Evolutionary conservation across 2,329 filamentous ascomycete genomes (phyloP), one percentile per base, ranked within the genome.

Genomic region (Colletotrichum sp.): DNA sequence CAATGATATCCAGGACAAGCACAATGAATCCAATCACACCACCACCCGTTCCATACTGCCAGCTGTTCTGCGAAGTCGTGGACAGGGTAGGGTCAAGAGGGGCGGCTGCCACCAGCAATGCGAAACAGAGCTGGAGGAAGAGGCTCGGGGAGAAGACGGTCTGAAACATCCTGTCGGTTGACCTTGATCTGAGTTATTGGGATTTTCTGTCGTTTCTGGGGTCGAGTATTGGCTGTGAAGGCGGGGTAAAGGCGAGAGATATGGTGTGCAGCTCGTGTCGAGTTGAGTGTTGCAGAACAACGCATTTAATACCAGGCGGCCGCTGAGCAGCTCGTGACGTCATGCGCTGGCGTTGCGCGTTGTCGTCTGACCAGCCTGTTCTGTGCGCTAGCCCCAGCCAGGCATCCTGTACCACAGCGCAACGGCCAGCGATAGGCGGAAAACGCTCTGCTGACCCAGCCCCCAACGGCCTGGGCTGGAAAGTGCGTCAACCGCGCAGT

Each of bases 1-100:
- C 90, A 39, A 93, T 88, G 52, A 93, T 89, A 78, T 93, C 92
- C 9, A 93, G 85, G 16, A 93, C 83, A 30, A 93, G 82, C 6
- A 93, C 86, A 71, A 93, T 89, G 79, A 93, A 90, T 2, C 92
- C 92, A 8, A 92, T 64, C 44, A 93, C 87, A 3, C 92, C 92
- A 18, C 92, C 92, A 30, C 92, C 91, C 3, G 90, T 90, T 55
- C 91, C 91, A 64, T 91, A 92, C 72, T 91, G 88, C 89, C 89
- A 91, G 12, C 88, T 83, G 78, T 89, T 86, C 59, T 82, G 79
- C 26, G 78, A 81, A 24, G 82, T 84, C 9, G 85, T 82, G 16
- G 82, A 83, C 39, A 88, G 74, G 65, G 88, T 88, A 4, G 89
- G 89, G 26, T 89, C 84, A 34, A 89, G 84, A 10, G 85, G 88